Evolutionary conservation across 75 land plant genomes (phyloP).

Genomic region (Azolla pinnata): DNA sequence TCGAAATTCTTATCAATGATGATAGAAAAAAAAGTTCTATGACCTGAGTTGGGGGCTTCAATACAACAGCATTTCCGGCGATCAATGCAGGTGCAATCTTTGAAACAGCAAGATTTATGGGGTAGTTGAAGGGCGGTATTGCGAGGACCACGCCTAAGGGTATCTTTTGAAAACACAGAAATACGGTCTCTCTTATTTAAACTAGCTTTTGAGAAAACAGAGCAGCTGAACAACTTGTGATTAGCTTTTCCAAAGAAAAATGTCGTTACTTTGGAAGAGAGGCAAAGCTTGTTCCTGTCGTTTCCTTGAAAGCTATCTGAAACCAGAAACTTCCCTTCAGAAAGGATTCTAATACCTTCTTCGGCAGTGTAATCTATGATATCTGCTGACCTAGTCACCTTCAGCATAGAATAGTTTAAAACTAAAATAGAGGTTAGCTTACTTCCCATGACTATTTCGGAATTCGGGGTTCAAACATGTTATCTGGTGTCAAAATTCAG

Average conservation of each 20-base stretch:
- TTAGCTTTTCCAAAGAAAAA: too few species aligned
- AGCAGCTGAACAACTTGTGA: too few species aligned
- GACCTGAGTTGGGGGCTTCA: slow-evolving; percentile 35
- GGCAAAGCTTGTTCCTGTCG: slow-evolving; percentile 28
- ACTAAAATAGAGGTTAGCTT: too few species aligned
- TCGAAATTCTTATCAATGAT: not conserved
- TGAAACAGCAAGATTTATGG: slow-evolving; percentile 28
- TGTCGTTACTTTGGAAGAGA: slow-evolving; percentile 23
- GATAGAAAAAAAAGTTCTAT: not conserved
- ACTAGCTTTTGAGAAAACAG: too few species aligned
- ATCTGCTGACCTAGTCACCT: slow-evolving; percentile 38
- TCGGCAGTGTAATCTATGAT: slow-evolving; percentile 28
- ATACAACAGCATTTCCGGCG: slow-evolving; percentile 31
- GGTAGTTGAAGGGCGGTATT: slow-evolving; percentile 33
- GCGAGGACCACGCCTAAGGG: slow-evolving; percentile 31
- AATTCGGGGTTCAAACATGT: too few species aligned
- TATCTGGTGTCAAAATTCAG: too few species aligned
- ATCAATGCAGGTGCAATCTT: slow-evolving; percentile 31
- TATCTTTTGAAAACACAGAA: too few species aligned
- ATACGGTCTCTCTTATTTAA: too few species aligned
- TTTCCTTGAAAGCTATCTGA: slow-evolving; percentile 36
- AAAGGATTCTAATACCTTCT: slow-evolving; percentile 30
- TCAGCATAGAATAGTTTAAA: too few species aligned
- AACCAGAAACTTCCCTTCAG: slow-evolving; percentile 29
- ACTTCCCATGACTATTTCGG: too few species aligned